These are phyloP conservation scores for Cryoendolithus antarcticus DNA, from an alignment of 2,329 filamentous ascomycete species.

Conservation along the genomic window DNA sequence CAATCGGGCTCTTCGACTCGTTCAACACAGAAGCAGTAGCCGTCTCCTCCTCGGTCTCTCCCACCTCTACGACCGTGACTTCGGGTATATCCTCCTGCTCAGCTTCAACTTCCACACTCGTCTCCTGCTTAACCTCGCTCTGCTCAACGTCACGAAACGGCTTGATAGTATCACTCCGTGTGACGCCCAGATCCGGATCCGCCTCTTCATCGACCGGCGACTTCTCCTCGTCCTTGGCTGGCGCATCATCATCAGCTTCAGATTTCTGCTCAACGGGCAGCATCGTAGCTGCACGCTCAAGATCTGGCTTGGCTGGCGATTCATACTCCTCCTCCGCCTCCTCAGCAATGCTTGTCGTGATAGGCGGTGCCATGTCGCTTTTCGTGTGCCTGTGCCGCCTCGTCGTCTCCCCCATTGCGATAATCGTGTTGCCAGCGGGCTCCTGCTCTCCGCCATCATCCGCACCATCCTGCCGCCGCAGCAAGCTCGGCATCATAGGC, in stretches of 20 bases:
- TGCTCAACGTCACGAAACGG: constrained; percentile 27
- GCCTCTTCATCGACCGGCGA: constrained; percentile 2
- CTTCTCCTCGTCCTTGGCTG: constrained; percentile 2
- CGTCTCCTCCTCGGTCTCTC: constrained; percentile 9
- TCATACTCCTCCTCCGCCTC: constrained; percentile 51
- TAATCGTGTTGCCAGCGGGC: constrained; percentile 30
- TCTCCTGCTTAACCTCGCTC: constrained; percentile 47
- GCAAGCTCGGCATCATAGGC: constrained; percentile 17
- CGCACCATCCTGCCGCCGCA: constrained; percentile 23
- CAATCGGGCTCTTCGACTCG: too few relatives aligned
- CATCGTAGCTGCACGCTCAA: constrained; percentile 16
- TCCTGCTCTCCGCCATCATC: constrained; percentile 13
- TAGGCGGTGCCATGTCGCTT: constrained; percentile 58
- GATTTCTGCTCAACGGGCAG: constrained; percentile 8
- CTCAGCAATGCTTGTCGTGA: constrained; percentile 71
- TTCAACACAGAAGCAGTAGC: too few relatives aligned
- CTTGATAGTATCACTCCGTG: constrained; percentile 10
- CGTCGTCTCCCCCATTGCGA: constrained; percentile 55
- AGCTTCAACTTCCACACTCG: constrained; percentile 5
- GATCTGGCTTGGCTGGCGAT: constrained; percentile 10
- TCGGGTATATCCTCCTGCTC: constrained; percentile 7
- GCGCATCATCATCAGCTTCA: constrained; percentile 7
- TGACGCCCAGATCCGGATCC: constrained; percentile 6
- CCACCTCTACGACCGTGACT: constrained; percentile 9
- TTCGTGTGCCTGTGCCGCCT: constrained; percentile 74